Evolutionary conservation across 305 asterid species (phyloP).

Genomic region (Stenogyne calaminthoides): DNA sequence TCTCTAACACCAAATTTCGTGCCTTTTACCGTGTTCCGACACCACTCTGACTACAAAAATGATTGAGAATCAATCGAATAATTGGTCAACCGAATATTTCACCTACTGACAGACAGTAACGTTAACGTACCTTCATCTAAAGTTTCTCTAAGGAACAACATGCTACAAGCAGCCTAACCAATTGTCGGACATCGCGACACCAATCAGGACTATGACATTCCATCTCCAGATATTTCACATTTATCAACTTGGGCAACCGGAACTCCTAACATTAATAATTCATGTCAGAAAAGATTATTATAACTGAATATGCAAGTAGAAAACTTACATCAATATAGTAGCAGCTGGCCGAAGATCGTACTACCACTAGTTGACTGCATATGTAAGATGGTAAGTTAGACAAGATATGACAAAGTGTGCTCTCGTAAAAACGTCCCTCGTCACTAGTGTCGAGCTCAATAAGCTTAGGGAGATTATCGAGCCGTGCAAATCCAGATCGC

Average conservation of each 20-base stretch:
- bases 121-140: not conserved
- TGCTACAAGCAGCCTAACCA: not conserved
- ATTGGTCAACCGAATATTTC: not conserved
- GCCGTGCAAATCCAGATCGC: not conserved
- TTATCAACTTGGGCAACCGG: not conserved
- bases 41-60: too few relatives aligned
- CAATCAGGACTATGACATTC: not conserved
- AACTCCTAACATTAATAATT: not conserved
- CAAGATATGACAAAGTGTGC: not conserved
- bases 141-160: not conserved
- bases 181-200: too few relatives aligned
- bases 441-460: not conserved
- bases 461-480: not conserved
- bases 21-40: too few relatives aligned
- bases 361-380: not conserved
- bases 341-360: not conserved
- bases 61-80: too few relatives aligned
- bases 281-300: not conserved
- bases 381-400: not conserved
- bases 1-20: too few relatives aligned
- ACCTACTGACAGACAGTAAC: not conserved
- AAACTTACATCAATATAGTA: not conserved
- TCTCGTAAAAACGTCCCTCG: not conserved
- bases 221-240: not conserved
- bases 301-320: not conserved